A percentile compares a stretch with the other conserved stretches of the same genome.
Evolutionary conservation across 179 eudicot species (phyloP).

Genomic region (Camellia oleifera): DNA sequence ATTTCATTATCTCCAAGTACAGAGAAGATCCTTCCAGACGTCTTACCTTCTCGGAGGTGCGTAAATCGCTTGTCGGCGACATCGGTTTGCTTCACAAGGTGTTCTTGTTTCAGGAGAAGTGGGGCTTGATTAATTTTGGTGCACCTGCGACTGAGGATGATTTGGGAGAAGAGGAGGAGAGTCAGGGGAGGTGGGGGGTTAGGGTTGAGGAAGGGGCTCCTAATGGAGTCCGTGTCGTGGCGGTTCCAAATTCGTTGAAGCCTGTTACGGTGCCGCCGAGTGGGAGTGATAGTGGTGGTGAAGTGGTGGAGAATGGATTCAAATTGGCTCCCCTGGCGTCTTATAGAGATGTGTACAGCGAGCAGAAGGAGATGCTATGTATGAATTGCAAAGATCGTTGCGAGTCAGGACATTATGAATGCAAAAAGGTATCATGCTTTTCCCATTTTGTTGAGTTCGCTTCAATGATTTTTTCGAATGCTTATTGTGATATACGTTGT

Average conservation of each 20-base stretch:
- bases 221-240: constrained; percentile 75
- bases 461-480: not conserved
- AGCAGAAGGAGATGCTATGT: constrained; percentile 42
- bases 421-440: constrained; percentile 49
- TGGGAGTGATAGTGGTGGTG: constrained; percentile 23
- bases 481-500: not conserved
- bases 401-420: constrained; percentile 52
- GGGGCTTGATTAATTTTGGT: constrained; percentile 78
- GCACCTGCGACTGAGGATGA: constrained; percentile 15
- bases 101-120: constrained; percentile 62
- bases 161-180: constrained; percentile 23
- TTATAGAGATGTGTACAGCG: constrained; percentile 61
- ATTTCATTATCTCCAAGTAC: constrained; percentile 78
- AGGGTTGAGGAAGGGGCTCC: constrained; percentile 93
- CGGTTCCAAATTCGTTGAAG: constrained; percentile 63
- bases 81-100: constrained; percentile 60
- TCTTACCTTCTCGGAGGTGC: constrained; percentile 71
- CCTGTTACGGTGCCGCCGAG: constrained; percentile 35
- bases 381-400: constrained; percentile 61
- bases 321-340: constrained; percentile 67
- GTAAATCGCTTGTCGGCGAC: constrained; percentile 86
- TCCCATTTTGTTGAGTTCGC: not conserved
- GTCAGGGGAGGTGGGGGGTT: constrained; percentile 40
- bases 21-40: constrained; percentile 66
- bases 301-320: constrained; percentile 38